Evolutionary conservation across 306 rosid species (phyloP).

Genomic region (Prunus mira): DNA sequence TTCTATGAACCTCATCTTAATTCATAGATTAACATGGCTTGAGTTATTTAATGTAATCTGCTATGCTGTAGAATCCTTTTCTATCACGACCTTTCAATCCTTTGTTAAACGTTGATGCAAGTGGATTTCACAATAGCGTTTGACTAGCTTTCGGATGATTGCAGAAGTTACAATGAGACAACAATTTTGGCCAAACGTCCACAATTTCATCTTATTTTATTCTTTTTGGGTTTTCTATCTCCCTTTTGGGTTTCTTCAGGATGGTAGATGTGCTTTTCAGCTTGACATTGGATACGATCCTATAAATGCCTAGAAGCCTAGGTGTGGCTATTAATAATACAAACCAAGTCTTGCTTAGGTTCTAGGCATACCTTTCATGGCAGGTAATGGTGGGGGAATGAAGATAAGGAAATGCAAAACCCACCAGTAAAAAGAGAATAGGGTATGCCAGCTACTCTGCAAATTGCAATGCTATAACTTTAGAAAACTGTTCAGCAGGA

Average conservation of each 20-base stretch:
- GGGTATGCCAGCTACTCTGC: background rate
- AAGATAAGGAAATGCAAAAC: constrained; percentile 6
- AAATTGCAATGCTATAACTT: background rate
- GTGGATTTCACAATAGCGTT: too few relatives aligned
- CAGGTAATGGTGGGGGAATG: constrained; percentile 6
- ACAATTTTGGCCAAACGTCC: too few relatives aligned
- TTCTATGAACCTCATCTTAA: background rate
- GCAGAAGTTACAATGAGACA: too few relatives aligned
- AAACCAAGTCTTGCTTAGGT: constrained; percentile 5
- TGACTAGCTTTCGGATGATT: too few relatives aligned
- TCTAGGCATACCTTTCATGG: background rate
- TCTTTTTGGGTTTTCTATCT: background rate
- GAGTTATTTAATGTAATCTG: background rate
- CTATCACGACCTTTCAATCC: too few relatives aligned
- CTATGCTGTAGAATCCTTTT: background rate
- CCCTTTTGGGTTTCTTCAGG: background rate
- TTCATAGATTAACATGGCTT: background rate
- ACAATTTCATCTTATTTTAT: background rate
- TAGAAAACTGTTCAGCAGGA: background rate
- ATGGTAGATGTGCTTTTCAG: constrained; percentile 1
- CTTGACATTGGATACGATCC: background rate
- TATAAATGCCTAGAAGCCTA: background rate
- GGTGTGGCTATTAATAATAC: background rate
- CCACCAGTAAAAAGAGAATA: background rate
- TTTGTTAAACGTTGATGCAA: too few relatives aligned